These are phyloP conservation scores for Epichloe bromicola DNA, from an alignment of 2,329 filamentous ascomycete genomes.

Conservation along the genomic window DNA sequence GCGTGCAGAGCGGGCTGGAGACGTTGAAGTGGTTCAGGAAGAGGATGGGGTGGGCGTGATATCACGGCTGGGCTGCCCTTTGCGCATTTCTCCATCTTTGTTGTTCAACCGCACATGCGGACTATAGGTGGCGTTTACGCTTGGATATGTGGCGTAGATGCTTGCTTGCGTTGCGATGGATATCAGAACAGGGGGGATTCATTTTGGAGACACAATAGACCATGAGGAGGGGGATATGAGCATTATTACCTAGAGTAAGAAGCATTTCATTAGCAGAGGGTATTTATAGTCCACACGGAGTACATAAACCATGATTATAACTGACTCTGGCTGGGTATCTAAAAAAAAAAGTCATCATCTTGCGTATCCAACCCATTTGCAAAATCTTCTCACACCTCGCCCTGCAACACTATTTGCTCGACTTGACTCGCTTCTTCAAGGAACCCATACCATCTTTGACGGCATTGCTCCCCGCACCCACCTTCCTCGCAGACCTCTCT, in stretches of 20 bases:
- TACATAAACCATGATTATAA: too few species aligned
- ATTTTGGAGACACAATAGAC: too few species aligned
- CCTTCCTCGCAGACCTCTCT: conserved; percentile 24
- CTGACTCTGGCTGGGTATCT: background rate
- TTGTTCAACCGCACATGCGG: too few species aligned
- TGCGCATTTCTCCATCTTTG: too few species aligned
- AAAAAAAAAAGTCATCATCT: background rate
- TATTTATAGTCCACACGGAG: too few species aligned
- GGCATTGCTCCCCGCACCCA: conserved; percentile 20
- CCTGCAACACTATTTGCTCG: conserved; percentile 12
- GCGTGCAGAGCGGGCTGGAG: conserved; percentile 55
- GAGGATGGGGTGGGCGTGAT: conserved; percentile 24
- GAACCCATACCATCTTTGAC: conserved; percentile 16
- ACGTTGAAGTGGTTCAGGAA: conserved; percentile 44
- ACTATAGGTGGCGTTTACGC: too few species aligned
- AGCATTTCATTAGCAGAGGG: too few species aligned
- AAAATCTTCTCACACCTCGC: background rate
- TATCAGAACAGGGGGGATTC: too few species aligned
- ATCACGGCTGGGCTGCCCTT: background rate
- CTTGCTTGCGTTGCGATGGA: too few species aligned
- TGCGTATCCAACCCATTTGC: background rate
- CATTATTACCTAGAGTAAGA: too few species aligned
- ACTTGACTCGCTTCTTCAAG: conserved; percentile 15
- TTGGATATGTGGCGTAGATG: too few species aligned
- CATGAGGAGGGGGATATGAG: too few species aligned